phyloP scores from a whole-genome alignment of 768 basidiomycete species.

The Termitomyces sp. region DNA sequence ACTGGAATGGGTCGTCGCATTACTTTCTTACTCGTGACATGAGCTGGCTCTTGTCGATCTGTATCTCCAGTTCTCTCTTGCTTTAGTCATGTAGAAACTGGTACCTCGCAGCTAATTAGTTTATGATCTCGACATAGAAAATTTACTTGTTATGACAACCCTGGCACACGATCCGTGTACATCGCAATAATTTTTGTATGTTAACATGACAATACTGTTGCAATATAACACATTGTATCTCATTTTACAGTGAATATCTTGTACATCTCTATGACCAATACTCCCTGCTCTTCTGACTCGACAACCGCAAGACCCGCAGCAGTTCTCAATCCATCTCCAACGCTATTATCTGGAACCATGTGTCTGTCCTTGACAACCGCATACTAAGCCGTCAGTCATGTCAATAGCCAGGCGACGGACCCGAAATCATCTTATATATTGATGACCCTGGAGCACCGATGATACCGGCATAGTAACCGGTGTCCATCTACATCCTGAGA shows the following conservation, averaged over 20 bases:
- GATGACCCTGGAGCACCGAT: too few relatives aligned
- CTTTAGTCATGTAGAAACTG: conserved; percentile 20
- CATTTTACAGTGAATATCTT: conserved; percentile 1
- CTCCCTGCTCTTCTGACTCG: conserved; percentile 28
- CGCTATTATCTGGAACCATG: too few relatives aligned
- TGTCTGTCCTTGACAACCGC: too few relatives aligned
- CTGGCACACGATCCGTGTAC: background rate
- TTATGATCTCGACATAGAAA: background rate
- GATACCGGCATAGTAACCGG: too few relatives aligned
- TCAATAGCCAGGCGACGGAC: too few relatives aligned
- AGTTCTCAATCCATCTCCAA: conserved; percentile 6
- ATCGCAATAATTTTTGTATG: background rate
- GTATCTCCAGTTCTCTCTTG: conserved; percentile 19
- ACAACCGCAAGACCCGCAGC: conserved; percentile 32
- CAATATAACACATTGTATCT: background rate
- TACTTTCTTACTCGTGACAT: conserved; percentile 13
- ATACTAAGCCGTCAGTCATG: too few relatives aligned
- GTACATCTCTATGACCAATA: too few relatives aligned
- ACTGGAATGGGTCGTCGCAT: conserved; percentile 9
- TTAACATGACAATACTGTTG: background rate
- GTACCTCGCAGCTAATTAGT: background rate
- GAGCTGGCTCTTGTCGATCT: conserved; percentile 24
- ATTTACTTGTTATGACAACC: background rate
- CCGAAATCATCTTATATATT: too few relatives aligned
- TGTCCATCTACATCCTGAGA: too few relatives aligned